Base-by-base conservation (phyloP, 352 stramenopile genomes). In the Pythium coloratum region DNA sequence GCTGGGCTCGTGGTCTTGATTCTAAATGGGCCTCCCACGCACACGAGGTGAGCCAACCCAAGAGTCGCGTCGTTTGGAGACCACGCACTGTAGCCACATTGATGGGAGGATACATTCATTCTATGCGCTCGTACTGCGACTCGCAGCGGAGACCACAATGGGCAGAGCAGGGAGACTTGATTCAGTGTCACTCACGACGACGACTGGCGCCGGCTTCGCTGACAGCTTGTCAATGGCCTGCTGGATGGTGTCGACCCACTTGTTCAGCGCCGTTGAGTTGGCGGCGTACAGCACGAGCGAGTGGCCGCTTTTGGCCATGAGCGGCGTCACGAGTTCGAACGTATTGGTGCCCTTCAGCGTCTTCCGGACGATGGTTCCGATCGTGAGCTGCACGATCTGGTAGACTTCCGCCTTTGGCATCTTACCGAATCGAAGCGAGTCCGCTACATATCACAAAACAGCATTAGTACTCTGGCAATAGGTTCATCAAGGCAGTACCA, bases 261-360 rank as follows among this genome's bases (percentile, higher is more conserved):
- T 80, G 59, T 77, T 78, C 20, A 89, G 61, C 24, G 79, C 69
- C 42, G 75, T 63, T 5, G 72, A 28, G n/a, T 69, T 85, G 20
- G 82, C 75, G 2, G 84, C 81, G 66, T 81, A 89, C 55, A 93
- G 68, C 65, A 91, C 69, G 34, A 93, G 75, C 38, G 81, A 88
- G 67, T 91, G 82, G 13, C 75, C 72, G 46, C 86, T 86, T 33
- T 69, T 74, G 12, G 82, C 82, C 84, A 93, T 91, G 9, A 80
- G 59, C 49, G 81, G 81, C 38, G 82, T 93, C 69, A 93, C 75
- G 53, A 91, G 59, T 74, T 93, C 84, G 56, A 93, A 89, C 66
- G 77, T 89, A 66, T 88, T 90, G 77, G 90, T 89, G 50, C 88
- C 75, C 72, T 91, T 93, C 14, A 76, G 70, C 10, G 81, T 88